Base-by-base conservation (phyloP, 2,329 filamentous ascomycete genomes). In the Neurospora sp. region DNA sequence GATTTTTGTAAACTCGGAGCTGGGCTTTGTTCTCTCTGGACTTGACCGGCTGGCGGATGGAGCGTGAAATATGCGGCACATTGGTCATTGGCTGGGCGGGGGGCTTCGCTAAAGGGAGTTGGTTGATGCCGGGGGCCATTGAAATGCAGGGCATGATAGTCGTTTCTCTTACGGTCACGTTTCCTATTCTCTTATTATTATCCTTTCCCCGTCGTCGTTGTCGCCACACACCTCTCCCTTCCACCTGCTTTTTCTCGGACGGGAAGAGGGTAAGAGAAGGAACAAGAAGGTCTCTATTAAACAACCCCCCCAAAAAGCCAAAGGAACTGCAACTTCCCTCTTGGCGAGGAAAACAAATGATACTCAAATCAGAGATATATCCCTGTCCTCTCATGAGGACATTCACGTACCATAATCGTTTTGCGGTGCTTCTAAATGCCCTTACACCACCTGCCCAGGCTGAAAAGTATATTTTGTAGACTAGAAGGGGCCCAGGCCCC, bases 101-200 rank as follows among this genome's bases (percentile, higher is more conserved):
- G 78, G 76, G 75, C 74, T 76, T 69, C 72, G 71, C 68, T 73
- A 62, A 74, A 74, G 78, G 77, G 78, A 79, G 77, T 80, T 79
- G 75, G 77, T 75, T 76, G 74, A 73, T 75, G 74, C 77, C 69
- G 62, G 71, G 69, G 70, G 71, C 74, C 76, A 77, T 76, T 76
- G 79, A 79, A 79, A 79, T 80, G 77, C 77, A 77, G 76, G 79
- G 77, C 77, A 79, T 77, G 77, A 78, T 76, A 72, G 74, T 74
- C 75, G 77, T 75, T 76, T 74, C 73, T 74, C 73, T 78, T 74
- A 57, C 46, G 46, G 46, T 57, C 23, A 57, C 52, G 52, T 62
- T 62, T 62, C 52, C 52, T 62, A 62, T 62, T 62, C 52, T 62
- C 52, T 62, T 62, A 62, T 36, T 62, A 62, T 36, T 62, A 62